These are phyloP conservation scores for Pythium myriotylum DNA, from an alignment of 352 stramenopile species.

Conservation along the genomic window DNA sequence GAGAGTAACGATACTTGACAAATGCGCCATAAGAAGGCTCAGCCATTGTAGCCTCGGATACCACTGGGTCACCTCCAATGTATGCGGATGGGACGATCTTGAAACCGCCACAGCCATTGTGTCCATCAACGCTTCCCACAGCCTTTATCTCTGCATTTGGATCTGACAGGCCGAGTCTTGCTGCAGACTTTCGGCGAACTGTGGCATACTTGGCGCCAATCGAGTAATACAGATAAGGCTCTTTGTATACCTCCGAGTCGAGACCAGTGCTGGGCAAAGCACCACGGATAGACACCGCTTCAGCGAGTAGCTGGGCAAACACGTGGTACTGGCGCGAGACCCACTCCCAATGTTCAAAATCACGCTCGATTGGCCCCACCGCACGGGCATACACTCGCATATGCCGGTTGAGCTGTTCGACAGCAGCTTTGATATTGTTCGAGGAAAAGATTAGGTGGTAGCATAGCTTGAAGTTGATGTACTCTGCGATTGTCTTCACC, in stretches of 20 bases:
- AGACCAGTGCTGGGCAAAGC: conserved; percentile 54
- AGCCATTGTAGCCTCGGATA: conserved; percentile 48
- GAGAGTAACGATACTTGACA: conserved; percentile 63
- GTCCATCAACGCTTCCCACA: conserved; percentile 16
- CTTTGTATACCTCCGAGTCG: conserved; percentile 84
- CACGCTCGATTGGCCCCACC: conserved; percentile 55
- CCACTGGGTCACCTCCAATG: conserved; percentile 67
- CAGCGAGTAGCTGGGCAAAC: conserved; percentile 80
- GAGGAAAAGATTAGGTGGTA: conserved; percentile 89
- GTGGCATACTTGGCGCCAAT: conserved; percentile 86
- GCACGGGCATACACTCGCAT: conserved; percentile 65
- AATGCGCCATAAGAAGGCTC: conserved; percentile 60
- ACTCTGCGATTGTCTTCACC: conserved; percentile 86
- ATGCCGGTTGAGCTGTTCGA: conserved; percentile 85
- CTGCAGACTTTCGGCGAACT: conserved; percentile 66
- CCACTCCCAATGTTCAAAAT: conserved; percentile 86
- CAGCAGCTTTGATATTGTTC: conserved; percentile 80
- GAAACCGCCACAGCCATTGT: conserved; percentile 47
- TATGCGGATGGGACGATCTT: conserved; percentile 74
- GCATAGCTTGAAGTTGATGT: conserved; percentile 88
- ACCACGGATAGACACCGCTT: conserved; percentile 72
- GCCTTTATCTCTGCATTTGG: conserved; percentile 21
- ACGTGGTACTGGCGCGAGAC: conserved; percentile 87
- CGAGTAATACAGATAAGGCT: conserved; percentile 86
- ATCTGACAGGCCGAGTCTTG: conserved; percentile 49